Evolutionary conservation across 1,284 basidiomycete species (phyloP), one percentile per base, ranked within the genome.

Genomic region (Marasmius tenuissimus): DNA sequence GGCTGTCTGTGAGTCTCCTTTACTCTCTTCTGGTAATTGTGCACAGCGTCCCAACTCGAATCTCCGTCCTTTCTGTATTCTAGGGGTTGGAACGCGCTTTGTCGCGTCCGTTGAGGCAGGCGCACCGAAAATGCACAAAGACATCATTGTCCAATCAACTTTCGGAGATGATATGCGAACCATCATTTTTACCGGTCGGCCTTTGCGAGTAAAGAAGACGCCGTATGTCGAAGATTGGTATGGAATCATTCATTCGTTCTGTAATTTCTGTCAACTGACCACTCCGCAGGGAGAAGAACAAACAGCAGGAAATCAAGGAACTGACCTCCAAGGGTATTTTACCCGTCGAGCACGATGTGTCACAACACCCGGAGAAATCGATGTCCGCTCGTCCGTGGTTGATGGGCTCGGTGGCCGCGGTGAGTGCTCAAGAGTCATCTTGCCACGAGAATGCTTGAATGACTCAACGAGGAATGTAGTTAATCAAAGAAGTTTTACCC

Each of bases 141-240:
- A 95, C 14, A 81, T 85, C 67, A 70, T 92, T 27, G 61, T 91
- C 49, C 81, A 76, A 61, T 86, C 89, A 22, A 80, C 87, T 8
- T 87, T 83, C 68, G 90, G 88, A 60, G 92, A 92, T 72, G 87
- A 87, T 10, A 79, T 88, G 55, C 86, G 86, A 20, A 95, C 94
- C 7, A 72, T 94, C 53, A 96, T 96, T 70, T 96, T 88, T 78
- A 92, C 90, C 59, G 95, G 95, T 22, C 87, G 95, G 35, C 96
- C 95, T 11, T 78, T 97, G 67, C 87, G 94, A 48, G 91, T 96
- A 27, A 79, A 87, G 67, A 86, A 86, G 72, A 94, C 92, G 10
- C 86, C 90, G 20, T 96, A 94, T 72, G 84, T 95, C 62, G 86
- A 87, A 35, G 83, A 89, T 63, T 93, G 92, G 91, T 89, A 63